Evolutionary conservation across 495 filamentous ascomycete species (phyloP).

Genomic region (Paragyromitra xinjiangensis): DNA sequence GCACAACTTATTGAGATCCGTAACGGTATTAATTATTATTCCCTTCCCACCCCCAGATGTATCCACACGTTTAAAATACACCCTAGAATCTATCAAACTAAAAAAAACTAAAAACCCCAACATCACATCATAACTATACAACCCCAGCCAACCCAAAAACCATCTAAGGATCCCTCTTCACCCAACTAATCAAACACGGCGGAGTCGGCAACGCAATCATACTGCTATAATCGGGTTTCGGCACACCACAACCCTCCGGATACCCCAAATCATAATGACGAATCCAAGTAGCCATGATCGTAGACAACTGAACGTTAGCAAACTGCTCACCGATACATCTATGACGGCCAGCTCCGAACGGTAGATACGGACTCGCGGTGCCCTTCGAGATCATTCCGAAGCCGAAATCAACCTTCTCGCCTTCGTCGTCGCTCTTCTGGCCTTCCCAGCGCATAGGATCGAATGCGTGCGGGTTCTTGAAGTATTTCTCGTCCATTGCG

Average conservation of each 20-base stretch:
- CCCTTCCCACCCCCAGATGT: neutral
- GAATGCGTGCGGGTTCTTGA: slow-evolving; percentile 81
- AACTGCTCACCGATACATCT: slow-evolving; percentile 98
- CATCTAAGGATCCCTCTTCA: slow-evolving; percentile 54
- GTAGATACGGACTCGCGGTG: slow-evolving; percentile 84
- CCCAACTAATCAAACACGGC: slow-evolving; percentile 49
- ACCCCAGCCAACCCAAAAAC: neutral
- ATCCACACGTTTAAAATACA: neutral
- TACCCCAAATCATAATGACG: slow-evolving; percentile 78
- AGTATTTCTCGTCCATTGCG: slow-evolving; percentile 73
- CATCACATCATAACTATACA: slow-evolving; percentile 30
- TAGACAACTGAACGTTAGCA: slow-evolving; percentile 88
- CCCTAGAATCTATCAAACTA: neutral
- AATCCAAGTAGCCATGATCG: slow-evolving; percentile 82
- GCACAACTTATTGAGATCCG: neutral
- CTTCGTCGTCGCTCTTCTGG: slow-evolving; percentile 67
- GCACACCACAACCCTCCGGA: slow-evolving; percentile 72
- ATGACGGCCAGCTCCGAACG: slow-evolving; percentile 93
- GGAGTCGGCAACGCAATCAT: slow-evolving; percentile 55
- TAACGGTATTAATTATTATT: slow-evolving; percentile 20
- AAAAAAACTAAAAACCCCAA: neutral
- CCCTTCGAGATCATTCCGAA: slow-evolving; percentile 94
- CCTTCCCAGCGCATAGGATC: slow-evolving; percentile 90
- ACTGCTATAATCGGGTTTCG: slow-evolving; percentile 85
- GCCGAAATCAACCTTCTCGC: slow-evolving; percentile 87